phyloP scores from a whole-genome alignment of 2,329 filamentous ascomycete genomes.

The Alternaria tenuissima region DNA sequence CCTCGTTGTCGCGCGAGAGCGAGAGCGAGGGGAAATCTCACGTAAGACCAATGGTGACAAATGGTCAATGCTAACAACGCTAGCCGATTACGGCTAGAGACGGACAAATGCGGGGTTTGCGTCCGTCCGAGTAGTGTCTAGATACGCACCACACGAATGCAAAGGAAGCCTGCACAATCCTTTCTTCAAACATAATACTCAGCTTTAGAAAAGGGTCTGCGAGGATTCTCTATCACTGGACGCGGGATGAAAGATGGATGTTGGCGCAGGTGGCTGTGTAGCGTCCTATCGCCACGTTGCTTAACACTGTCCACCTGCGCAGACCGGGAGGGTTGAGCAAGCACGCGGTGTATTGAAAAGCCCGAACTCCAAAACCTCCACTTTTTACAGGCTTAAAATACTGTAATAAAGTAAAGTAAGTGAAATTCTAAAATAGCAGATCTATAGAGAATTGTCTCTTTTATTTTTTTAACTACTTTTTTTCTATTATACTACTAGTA shows the following conservation, averaged over 20 bases:
- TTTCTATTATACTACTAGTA: too few species aligned
- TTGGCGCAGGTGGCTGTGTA: neutral
- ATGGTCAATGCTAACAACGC: neutral
- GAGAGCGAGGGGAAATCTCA: neutral
- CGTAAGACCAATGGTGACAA: neutral
- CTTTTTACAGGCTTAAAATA: too few species aligned
- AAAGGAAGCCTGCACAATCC: neutral
- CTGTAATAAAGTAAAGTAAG: too few species aligned
- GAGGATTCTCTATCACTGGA: neutral
- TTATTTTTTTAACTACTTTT: too few species aligned
- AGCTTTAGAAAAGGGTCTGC: neutral
- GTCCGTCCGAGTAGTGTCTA: neutral
- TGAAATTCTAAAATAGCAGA: too few species aligned
- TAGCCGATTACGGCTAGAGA: neutral
- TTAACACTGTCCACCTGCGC: neutral
- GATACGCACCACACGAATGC: neutral
- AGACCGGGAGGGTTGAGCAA: neutral
- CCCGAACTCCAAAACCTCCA: too few species aligned
- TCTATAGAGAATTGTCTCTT: too few species aligned
- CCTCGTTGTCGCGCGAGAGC: neutral
- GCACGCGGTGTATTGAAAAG: too few species aligned
- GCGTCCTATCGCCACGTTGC: neutral
- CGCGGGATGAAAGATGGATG: neutral
- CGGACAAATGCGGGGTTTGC: neutral
- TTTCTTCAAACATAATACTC: neutral